A percentile compares a stretch with the other conserved stretches of the same genome.
Evolutionary conservation across 768 basidiomycete species (phyloP).

Genomic region (Floccularia luteovirens): DNA sequence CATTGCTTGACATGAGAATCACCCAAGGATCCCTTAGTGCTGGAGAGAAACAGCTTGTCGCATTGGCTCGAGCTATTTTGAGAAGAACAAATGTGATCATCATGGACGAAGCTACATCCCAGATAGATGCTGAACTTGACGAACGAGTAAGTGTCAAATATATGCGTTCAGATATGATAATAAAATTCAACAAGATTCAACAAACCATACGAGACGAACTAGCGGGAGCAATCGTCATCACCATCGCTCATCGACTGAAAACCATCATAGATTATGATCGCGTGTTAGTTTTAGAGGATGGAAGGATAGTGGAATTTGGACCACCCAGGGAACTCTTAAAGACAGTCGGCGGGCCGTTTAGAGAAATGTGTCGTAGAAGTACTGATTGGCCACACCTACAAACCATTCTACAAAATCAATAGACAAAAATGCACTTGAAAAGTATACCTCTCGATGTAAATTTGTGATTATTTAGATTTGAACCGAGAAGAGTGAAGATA

Average conservation of each 20-base stretch:
- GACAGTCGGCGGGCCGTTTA: constrained; percentile 51
- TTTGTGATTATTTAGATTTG: no score
- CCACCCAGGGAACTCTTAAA: constrained; percentile 49
- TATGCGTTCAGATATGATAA: background rate
- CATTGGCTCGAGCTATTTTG: constrained; percentile 62
- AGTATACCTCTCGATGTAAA: no score
- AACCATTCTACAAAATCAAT: constrained; percentile 4
- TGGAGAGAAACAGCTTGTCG: constrained; percentile 72
- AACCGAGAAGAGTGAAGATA: no score
- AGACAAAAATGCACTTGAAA: no score
- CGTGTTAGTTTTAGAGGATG: constrained; percentile 66
- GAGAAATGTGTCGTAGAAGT: constrained; percentile 61
- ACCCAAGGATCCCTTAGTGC: constrained; percentile 63
- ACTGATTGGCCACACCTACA: constrained; percentile 39
- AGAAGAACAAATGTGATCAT: constrained; percentile 61
- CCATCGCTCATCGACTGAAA: constrained; percentile 75
- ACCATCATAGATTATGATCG: constrained; percentile 74
- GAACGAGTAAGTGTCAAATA: constrained; percentile 39
- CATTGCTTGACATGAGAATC: constrained; percentile 52
- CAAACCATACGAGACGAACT: constrained; percentile 69
- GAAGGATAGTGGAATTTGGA: constrained; percentile 72
- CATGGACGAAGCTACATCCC: constrained; percentile 75
- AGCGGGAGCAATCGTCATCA: constrained; percentile 63
- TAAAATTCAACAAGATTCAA: constrained; percentile 43
- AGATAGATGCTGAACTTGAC: constrained; percentile 65